Evolutionary conservation across 2,329 filamentous ascomycete genomes (phyloP).

Genomic region (Orbilia oligospora): DNA sequence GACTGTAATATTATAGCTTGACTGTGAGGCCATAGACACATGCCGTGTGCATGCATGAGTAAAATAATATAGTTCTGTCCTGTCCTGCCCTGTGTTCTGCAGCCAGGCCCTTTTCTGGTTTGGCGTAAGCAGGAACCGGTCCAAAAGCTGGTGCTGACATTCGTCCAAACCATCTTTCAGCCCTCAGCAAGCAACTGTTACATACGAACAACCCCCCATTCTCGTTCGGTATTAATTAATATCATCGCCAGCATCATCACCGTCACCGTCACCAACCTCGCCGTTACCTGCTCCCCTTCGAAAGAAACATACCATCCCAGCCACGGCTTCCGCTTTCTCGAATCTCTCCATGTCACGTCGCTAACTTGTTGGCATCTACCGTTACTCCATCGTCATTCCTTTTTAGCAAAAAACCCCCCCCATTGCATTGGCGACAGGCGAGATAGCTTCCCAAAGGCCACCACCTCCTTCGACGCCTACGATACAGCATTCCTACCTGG

Average conservation of each 20-base stretch:
- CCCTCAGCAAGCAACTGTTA: constrained; percentile 18
- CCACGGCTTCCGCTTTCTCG: constrained; percentile 9
- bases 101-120: constrained; percentile 24
- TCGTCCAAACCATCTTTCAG: constrained; percentile 33
- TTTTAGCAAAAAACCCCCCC: constrained; percentile 22
- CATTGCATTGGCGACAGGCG: constrained; percentile 35
- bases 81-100: background rate
- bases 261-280: constrained; percentile 2
- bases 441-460: constrained; percentile 30
- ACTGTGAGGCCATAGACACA: background rate
- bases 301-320: background rate
- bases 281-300: constrained; percentile 15
- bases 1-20: background rate
- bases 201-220: background rate
- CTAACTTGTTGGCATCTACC: constrained; percentile 1
- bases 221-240: constrained; percentile 7
- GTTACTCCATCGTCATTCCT: constrained; percentile 35
- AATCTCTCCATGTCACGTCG: constrained; percentile 5
- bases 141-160: constrained; percentile 50
- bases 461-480: constrained; percentile 8
- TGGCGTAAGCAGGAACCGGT: constrained; percentile 43
- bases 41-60: background rate
- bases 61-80: background rate
- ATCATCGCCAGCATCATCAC: background rate
- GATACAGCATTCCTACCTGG: constrained; percentile 21